Percentiles rank a stretch among this genome's conserved stretches.
phyloP scores from a whole-genome alignment of 768 basidiomycete species.

The Tulasnella sp. region DNA sequence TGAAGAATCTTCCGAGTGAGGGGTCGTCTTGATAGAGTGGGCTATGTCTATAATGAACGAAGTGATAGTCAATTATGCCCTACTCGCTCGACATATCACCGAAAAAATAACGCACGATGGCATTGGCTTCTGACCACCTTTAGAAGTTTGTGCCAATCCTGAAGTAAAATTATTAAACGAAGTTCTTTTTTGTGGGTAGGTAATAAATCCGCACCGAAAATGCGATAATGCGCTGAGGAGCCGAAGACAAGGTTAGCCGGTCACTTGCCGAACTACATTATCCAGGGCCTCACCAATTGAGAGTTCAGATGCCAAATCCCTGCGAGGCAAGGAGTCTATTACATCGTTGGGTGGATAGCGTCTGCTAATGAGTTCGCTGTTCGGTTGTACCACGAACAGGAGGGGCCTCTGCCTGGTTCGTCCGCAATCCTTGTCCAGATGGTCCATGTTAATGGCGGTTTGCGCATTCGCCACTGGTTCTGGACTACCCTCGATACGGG shows the following conservation, averaged over 20 bases:
- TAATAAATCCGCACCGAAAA: background rate
- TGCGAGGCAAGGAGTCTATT: background rate
- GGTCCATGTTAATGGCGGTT: background rate
- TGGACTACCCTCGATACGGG: background rate
- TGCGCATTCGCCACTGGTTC: background rate
- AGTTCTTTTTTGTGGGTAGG: background rate
- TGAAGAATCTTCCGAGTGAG: background rate
- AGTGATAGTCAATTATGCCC: background rate
- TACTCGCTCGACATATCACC: background rate
- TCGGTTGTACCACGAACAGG: background rate
- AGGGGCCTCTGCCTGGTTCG: background rate
- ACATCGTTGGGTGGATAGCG: background rate
- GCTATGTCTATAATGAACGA: background rate
- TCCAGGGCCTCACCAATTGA: background rate
- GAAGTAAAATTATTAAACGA: background rate
- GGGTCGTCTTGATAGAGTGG: background rate
- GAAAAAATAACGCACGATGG: background rate
- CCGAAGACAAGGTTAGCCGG: background rate
- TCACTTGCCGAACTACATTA: background rate
- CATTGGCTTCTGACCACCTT: background rate
- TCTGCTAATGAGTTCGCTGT: background rate
- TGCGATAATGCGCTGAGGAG: background rate
- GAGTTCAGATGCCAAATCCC: background rate
- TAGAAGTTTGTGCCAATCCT: background rate
- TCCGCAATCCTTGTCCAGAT: background rate